Base-by-base conservation (phyloP, 169 alveolate genomes). In the Eimeria brunetti region DNA sequence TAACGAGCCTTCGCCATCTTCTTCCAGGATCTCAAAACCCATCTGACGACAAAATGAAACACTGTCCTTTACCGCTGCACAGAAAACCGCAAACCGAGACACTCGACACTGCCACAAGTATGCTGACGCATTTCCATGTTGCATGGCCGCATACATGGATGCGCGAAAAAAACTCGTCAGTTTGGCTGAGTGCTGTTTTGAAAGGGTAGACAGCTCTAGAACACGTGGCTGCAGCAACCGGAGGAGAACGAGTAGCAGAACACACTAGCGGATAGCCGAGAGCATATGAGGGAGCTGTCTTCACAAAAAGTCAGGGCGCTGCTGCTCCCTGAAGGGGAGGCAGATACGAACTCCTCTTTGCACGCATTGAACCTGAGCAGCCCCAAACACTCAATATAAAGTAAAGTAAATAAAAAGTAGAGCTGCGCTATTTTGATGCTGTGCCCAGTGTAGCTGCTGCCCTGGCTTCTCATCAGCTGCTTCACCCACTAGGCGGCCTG, bases 241-340 rank as follows among this genome's bases (percentile, higher is more conserved):
- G 22, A 38, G 92, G 46, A 41, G n/a, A 24, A 62, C 75, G 14
- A 64, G 69, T 24, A 64, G 60, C 80, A 86, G 18, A 38, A 69
- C 92, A 7, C 81, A 86, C 92, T 86, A 60, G 92, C 81, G 33
- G 92, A 86, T 38, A 86, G 81, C 27, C 81, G 92, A 46, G 92
- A 86, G 81, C 92, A 86, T 38, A 86, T 86, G 51, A 86, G 81
- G 71, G 81, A 86, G 53, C 60, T 41, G 46, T 62, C 81, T 12
- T 62, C 92, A 67, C 92, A 86, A n/a, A 86, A 86, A n/a, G 92
- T 62, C 81, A 86, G 16, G 64, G 78, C 92, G 83, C 81, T 86
- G 92, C 67, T 12, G 81, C 92, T 86, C 64, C 92, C 92, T 20
- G 92, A 86, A 20, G 92, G 92, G 11, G 92, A 58, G 22, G 92